phyloP scores from a whole-genome alignment of 2,329 filamentous ascomycete genomes.

The Fonsecaea monophora region DNA sequence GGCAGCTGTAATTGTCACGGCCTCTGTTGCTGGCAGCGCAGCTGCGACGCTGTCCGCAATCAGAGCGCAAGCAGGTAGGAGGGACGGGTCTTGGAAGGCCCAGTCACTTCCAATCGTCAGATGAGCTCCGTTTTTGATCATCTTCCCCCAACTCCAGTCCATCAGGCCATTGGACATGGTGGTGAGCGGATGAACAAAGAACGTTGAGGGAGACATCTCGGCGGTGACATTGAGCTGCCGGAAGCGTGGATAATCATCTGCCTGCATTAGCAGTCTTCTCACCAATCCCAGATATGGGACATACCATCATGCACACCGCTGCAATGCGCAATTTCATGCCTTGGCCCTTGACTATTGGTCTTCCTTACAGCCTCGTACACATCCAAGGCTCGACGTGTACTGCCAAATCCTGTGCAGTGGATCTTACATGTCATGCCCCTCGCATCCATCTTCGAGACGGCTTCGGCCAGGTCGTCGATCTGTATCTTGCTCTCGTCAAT shows the following conservation, averaged over 20 bases:
- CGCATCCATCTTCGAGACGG: slow-evolving; percentile 19
- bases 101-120: slow-evolving; percentile 45
- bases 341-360: slow-evolving; percentile 16
- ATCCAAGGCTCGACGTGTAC: slow-evolving; percentile 21
- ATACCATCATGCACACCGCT: slow-evolving; percentile 42
- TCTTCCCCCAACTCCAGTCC: slow-evolving; percentile 43
- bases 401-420: slow-evolving; percentile 25
- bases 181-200: slow-evolving; percentile 39
- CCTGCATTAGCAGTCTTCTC: slow-evolving; percentile 1
- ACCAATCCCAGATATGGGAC: neutral
- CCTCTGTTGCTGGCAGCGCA: neutral
- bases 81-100: slow-evolving; percentile 19
- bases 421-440: slow-evolving; percentile 28
- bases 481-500: slow-evolving; percentile 25
- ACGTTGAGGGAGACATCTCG: slow-evolving; percentile 45
- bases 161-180: slow-evolving; percentile 29
- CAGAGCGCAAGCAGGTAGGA: slow-evolving; percentile 15
- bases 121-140: slow-evolving; percentile 41
- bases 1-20: slow-evolving; percentile 11
- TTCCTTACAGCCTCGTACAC: slow-evolving; percentile 23
- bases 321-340: slow-evolving; percentile 41
- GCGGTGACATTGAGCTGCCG: slow-evolving; percentile 44
- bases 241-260: slow-evolving; percentile 44
- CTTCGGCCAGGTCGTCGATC: slow-evolving; percentile 23
- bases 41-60: slow-evolving; percentile 14